Conservation (phyloP, 2,329 filamentous ascomycete species). For the Epichloe sp. region DNA sequence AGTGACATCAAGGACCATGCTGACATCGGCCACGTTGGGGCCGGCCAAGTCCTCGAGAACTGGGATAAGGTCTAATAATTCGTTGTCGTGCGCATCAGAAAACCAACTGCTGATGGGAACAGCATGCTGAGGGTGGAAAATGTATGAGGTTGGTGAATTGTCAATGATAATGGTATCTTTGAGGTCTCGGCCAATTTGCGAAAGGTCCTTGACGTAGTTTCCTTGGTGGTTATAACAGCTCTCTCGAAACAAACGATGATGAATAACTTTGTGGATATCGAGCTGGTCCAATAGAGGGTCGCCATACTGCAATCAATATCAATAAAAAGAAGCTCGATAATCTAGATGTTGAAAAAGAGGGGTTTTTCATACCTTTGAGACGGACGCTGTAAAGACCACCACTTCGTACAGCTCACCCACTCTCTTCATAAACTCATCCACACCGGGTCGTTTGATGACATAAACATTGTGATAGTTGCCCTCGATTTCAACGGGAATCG, state of each 20-base stretch:
- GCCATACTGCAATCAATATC: conserved; percentile 53
- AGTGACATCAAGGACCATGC: conserved; percentile 88
- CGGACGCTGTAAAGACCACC: conserved; percentile 95
- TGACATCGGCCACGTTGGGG: conserved; percentile 83
- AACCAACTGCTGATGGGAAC: conserved; percentile 99
- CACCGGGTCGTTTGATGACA: conserved; percentile 96
- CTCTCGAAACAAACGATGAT: conserved; percentile 91
- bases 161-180: conserved; percentile 99
- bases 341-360: conserved; percentile 4
- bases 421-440: conserved; percentile 97
- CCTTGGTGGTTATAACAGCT: conserved; percentile 99
- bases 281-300: conserved; percentile 92
- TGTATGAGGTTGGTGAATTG: conserved; percentile 97
- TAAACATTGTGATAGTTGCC: conserved; percentile 99
- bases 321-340: conserved; percentile 3
- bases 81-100: conserved; percentile 97
- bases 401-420: conserved; percentile 97
- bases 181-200: conserved; percentile 88
- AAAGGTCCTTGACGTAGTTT: conserved; percentile 98
- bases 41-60: conserved; percentile 94
- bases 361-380: conserved; percentile 62
- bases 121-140: conserved; percentile 97
- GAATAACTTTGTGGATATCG: conserved; percentile 92
- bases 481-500: conserved; percentile 96
- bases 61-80: conserved; percentile 91